phyloP scores from a whole-genome alignment of 768 basidiomycete genomes.

The Gloeostereum incarnatum region DNA sequence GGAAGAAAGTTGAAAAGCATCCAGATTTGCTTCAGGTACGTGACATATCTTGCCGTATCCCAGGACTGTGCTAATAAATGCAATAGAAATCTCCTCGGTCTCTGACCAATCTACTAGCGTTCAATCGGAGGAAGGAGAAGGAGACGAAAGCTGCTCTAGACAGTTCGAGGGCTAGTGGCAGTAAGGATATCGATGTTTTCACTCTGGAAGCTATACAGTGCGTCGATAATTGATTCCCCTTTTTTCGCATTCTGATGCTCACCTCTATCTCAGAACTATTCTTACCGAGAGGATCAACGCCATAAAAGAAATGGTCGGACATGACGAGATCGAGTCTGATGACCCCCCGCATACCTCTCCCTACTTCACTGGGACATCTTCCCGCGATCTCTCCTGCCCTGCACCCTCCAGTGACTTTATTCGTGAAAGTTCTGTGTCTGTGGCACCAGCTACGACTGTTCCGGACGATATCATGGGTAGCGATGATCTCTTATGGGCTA shows the following conservation, averaged over 20 bases:
- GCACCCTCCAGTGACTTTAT: too few relatives aligned
- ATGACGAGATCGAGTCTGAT: constrained; percentile 1
- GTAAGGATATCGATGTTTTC: constrained; percentile 25
- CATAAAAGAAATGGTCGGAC: constrained; percentile 14
- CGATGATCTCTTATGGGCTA: constrained; percentile 41
- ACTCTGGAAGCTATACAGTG: constrained; percentile 33
- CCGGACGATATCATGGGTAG: constrained; percentile 18
- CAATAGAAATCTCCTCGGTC: constrained; percentile 20
- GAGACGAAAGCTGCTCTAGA: constrained; percentile 15
- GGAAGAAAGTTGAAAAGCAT: constrained; percentile 6
- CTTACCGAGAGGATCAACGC: constrained; percentile 26
- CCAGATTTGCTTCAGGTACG: constrained; percentile 19
- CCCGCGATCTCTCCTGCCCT: too few relatives aligned
- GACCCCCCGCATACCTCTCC: too few relatives aligned
- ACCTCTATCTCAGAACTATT: constrained; percentile 17
- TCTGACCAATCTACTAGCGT: constrained; percentile 18
- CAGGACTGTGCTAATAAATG: not conserved
- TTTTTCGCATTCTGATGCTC: not conserved
- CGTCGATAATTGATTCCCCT: constrained; percentile 5
- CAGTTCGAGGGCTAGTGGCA: constrained; percentile 8
- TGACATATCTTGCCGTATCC: not conserved
- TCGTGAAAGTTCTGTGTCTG: too few relatives aligned
- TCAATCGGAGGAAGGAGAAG: constrained; percentile 21
- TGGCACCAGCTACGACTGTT: constrained; percentile 1
- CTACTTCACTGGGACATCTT: too few relatives aligned